Base-by-base conservation (phyloP, 345 rosid species). In the Linum usitatissimum region DNA sequence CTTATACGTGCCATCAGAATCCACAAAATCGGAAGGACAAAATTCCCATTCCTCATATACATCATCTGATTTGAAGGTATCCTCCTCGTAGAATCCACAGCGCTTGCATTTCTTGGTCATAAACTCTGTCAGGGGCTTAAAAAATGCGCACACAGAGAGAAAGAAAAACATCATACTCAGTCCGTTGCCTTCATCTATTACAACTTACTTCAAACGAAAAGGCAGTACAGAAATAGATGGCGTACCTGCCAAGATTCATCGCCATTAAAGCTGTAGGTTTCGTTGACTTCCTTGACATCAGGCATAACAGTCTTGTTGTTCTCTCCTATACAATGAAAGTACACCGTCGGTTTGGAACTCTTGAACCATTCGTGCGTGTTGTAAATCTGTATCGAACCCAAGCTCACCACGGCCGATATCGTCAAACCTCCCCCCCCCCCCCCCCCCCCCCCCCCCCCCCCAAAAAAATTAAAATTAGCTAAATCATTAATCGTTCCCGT, bases 81-180 rank as follows among this genome's bases (percentile, higher is more conserved):
- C 95, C 68, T 77, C 17, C 80, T 90, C 96, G 53, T 86, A 94
- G 67, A 94, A 73, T 21, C 97, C 99, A 75, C 99, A 94, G 63
- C 95, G 77, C 82, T 90, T 94, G 87, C 99, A 94, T 71, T 88
- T 90, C 49, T 68, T 77, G 60, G 81, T 78, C 6, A 73, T 34
- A 18, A 90, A 71, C 65, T 75, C 71, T 0, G 88, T 86, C 40
- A 94, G 60, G 30, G 97, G 97, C 97, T 94, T 18, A 53, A 53
- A 21, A 5, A 19, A 7, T 1, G 28, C 28, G 1, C 28, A 2
- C 28, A 23, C 28, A 23, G 28, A 23, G 28, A 23, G 28, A 63
- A 8, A 10, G 9, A 61, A 2, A 34, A 60, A 20, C 42, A 45
- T 42, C 31, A 55, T 6, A 18, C 40, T n/a, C 19, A 34, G 0